A percentile compares a stretch with the other conserved stretches of the same genome.
These are phyloP conservation scores for Penicillium aurantiogriseum DNA, from an alignment of 2,329 filamentous ascomycete species.

Conservation along the genomic window DNA sequence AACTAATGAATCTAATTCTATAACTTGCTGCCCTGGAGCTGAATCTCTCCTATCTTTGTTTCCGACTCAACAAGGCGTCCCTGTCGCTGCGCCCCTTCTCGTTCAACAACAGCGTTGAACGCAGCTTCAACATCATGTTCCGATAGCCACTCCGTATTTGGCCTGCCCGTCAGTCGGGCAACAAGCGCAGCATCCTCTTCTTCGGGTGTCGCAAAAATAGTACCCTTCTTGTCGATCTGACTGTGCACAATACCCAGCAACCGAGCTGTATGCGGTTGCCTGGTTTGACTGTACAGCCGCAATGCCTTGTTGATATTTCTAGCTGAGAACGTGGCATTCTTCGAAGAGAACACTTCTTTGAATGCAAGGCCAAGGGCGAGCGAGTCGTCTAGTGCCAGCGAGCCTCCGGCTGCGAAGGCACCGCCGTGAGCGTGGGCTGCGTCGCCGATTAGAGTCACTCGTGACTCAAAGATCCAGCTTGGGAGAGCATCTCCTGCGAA, in stretches of 20 bases:
- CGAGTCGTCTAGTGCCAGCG: constrained; percentile 34
- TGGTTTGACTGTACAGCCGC: constrained; percentile 44
- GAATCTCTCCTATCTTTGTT: background rate
- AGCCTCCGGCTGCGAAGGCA: constrained; percentile 32
- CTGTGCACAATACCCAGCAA: constrained; percentile 37
- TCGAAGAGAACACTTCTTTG: constrained; percentile 32
- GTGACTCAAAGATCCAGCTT: constrained; percentile 43
- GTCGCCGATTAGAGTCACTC: constrained; percentile 30
- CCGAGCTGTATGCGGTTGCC: constrained; percentile 44
- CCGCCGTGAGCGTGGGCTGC: constrained; percentile 34
- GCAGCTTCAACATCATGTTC: constrained; percentile 48
- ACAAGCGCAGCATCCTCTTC: constrained; percentile 43
- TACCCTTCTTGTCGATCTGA: constrained; percentile 10
- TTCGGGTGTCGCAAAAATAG: constrained; percentile 4
- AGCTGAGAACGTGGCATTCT: background rate
- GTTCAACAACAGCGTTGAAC: constrained; percentile 28
- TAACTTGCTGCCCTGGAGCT: background rate
- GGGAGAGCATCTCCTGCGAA: constrained; percentile 42
- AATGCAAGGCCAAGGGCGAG: constrained; percentile 46
- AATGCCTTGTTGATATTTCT: constrained; percentile 33
- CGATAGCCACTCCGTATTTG: constrained; percentile 46
- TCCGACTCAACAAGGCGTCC: background rate
- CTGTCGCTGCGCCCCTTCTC: constrained; percentile 1
- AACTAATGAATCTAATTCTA: background rate
- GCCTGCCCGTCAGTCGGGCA: constrained; percentile 36